Evolutionary conservation across 1,139 yeast genomes (phyloP), one percentile per base, ranked within the genome.

Genomic region (Pichia sp.): DNA sequence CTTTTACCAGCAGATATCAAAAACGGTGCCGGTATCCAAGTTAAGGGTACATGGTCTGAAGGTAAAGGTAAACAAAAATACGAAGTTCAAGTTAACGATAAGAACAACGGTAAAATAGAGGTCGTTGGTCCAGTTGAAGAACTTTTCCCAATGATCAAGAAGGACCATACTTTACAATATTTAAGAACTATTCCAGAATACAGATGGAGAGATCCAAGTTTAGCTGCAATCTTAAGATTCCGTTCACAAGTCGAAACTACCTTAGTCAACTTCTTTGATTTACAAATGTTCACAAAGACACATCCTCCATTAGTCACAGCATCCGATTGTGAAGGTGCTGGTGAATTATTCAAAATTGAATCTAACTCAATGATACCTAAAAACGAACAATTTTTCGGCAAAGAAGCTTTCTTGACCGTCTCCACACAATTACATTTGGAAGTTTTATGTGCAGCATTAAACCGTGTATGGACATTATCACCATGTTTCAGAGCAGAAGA

Each of bases 271-370:
- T 88, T 79, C 58, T 88, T 88, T 65, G 68, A 71, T 27, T 44
- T 59, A 0, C 60, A 74, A 28, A 76, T 75, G 18, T 89, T 86
- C 56, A 68, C 74, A 14, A 93, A 89, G 66, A 91, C 88, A 0
- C 72, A 81, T 21, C 95, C 98, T 2, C 99, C 99, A 3, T 60
- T 91, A 18, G 69, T 91, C 22, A 93, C 99, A 0, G 74, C 89
- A 10, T 82, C 96, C 2, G 99, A 94, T 62, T 93, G 99, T 63
- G 99, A 94, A 69, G 99, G 99, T 17, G 98, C 96, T 0, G 98
- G 99, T 3, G 98, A 93, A 62, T 79, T 86, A 52, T 93, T 93
- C 54, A 66, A 66, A 37, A 68, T 88, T 11, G 76, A 73, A 54
- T 67, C 77, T 24, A 56, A 47, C 11, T 56, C 68, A 8, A 53